Evolutionary conservation across 2,329 filamentous ascomycete species (phyloP).

Genomic region (Ophiostoma sp.): DNA sequence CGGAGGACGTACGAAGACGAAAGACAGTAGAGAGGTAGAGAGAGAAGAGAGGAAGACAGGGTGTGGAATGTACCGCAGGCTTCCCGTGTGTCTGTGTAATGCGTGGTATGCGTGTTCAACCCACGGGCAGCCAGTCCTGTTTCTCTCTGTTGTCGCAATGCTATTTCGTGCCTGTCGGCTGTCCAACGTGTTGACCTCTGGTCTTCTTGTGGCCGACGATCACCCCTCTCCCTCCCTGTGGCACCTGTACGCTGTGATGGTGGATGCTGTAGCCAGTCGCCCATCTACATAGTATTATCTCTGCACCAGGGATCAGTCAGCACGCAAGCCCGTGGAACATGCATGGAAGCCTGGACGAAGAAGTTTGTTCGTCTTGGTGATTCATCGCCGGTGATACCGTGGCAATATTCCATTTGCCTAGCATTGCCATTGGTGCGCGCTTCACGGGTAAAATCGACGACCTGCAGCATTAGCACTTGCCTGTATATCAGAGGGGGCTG

Average conservation of each 20-base stretch:
- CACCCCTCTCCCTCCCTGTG: background rate
- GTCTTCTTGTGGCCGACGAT: background rate
- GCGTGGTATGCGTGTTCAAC: background rate
- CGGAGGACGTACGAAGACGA: background rate
- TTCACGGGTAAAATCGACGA: background rate
- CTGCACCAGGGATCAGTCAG: background rate
- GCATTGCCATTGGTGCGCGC: background rate
- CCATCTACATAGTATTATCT: background rate
- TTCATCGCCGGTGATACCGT: background rate
- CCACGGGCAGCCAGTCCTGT: background rate
- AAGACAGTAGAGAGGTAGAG: background rate
- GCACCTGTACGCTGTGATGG: background rate
- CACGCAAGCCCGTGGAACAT: background rate
- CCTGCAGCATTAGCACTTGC: background rate
- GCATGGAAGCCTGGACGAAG: conserved; percentile 1
- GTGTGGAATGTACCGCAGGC: background rate
- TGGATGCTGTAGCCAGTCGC: background rate
- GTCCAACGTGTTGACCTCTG: background rate
- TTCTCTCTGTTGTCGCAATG: background rate
- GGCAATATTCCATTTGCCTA: background rate
- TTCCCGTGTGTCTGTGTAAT: background rate
- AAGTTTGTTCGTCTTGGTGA: conserved; percentile 7
- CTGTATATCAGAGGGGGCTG: background rate
- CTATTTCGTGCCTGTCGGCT: background rate
- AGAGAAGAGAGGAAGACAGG: background rate